Conservation (phyloP, 257 asterid species). For the Nyctanthes arbortristis region DNA sequence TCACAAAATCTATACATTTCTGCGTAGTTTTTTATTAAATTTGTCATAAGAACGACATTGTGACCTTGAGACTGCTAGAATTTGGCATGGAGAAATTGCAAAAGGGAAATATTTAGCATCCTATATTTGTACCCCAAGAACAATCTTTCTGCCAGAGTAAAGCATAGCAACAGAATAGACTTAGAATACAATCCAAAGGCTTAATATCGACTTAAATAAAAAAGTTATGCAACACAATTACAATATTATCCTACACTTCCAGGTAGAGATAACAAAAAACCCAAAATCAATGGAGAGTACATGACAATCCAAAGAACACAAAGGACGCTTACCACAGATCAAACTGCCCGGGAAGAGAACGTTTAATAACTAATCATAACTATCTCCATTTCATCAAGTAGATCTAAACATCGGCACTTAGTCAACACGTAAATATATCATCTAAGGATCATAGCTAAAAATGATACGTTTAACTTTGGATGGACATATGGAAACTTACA, state of each 20-base stretch:
- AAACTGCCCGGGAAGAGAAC: background rate
- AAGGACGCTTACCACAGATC: background rate
- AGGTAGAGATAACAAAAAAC: too few relatives aligned
- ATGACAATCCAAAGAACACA: background rate
- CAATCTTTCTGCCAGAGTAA: background rate
- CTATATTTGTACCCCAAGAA: slow-evolving; percentile 1
- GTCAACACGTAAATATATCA: too few relatives aligned
- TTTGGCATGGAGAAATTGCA: background rate
- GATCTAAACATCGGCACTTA: background rate
- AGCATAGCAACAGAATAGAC: background rate
- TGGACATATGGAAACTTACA: slow-evolving; percentile 9
- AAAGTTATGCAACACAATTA: background rate
- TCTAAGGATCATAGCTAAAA: slow-evolving; percentile 9
- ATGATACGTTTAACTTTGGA: background rate
- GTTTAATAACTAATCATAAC: too few relatives aligned
- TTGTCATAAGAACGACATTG: background rate
- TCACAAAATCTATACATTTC: background rate
- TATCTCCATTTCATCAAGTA: background rate
- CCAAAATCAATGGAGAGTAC: background rate
- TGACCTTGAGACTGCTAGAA: background rate
- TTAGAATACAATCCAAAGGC: background rate
- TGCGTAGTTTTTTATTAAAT: background rate
- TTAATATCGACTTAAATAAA: too few relatives aligned
- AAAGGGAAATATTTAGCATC: background rate
- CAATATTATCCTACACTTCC: too few relatives aligned